A percentile compares a stretch with the other conserved stretches of the same genome.
Conservation (phyloP, 176 grass and related monocot genomes). For the Pontederia crassipes region DNA sequence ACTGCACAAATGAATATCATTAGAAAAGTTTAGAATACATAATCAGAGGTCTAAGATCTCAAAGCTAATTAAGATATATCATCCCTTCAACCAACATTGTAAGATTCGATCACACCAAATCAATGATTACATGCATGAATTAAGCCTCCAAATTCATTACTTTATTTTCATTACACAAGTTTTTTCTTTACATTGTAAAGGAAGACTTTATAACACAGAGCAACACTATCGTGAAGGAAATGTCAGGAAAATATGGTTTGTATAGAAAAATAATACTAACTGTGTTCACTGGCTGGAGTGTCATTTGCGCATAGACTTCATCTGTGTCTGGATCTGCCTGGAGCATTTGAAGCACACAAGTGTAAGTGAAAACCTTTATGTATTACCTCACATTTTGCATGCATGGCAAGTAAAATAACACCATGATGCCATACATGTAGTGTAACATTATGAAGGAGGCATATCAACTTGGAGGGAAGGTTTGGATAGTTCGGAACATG, state of each 20-base stretch:
- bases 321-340: conserved; percentile 69
- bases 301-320: conserved; percentile 79
- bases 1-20: conserved; percentile 23
- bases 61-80: not conserved
- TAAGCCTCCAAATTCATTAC: no score
- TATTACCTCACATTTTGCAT: not conserved
- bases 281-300: conserved; percentile 64
- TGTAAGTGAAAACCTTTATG: not conserved
- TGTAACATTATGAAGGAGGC: conserved; percentile 53
- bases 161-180: no score
- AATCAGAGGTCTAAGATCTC: not conserved
- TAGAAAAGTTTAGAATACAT: not conserved
- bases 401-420: conserved; percentile 1
- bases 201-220: not conserved
- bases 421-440: conserved; percentile 41
- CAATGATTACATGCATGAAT: no score
- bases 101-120: no score
- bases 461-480: conserved; percentile 63
- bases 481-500: conserved; percentile 74
- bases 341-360: conserved; percentile 23
- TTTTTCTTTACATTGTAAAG: no score
- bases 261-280: conserved; percentile 21
- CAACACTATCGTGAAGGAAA: not conserved
- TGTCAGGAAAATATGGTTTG: not conserved
- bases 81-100: not conserved